Evolutionary conservation across 805 yeast genomes (phyloP).

Genomic region (Suhomyces pyralidae): DNA sequence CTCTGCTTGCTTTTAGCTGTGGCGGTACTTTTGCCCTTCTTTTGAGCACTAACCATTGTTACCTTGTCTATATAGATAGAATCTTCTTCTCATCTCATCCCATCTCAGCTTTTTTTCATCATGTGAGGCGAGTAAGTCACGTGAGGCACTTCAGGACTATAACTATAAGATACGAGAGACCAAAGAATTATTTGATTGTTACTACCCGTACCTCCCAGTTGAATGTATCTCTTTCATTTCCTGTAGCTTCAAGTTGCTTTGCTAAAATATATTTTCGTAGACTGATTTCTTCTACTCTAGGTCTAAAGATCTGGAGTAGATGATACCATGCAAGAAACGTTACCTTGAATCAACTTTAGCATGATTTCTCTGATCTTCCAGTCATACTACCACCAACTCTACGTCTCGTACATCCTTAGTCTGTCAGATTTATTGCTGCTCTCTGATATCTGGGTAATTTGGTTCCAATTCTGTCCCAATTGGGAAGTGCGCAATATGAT

Average conservation of each 20-base stretch:
- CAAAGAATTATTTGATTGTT: neutral
- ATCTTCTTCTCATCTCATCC: constrained; percentile 13
- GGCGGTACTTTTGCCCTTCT: constrained; percentile 7
- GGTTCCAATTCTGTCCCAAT: neutral
- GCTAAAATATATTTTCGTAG: too few relatives aligned
- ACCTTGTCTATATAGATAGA: neutral
- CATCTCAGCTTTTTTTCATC: constrained; percentile 3
- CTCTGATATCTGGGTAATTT: neutral
- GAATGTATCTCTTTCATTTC: too few relatives aligned
- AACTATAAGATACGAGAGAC: neutral
- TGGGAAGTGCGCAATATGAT: neutral
- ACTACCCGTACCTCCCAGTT: too few relatives aligned
- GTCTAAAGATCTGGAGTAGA: too few relatives aligned
- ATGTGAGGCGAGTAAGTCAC: neutral
- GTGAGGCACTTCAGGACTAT: neutral
- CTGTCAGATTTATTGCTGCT: neutral
- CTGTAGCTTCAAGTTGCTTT: too few relatives aligned
- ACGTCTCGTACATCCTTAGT: neutral
- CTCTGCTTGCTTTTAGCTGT: constrained; percentile 11
- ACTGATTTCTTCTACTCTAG: too few relatives aligned
- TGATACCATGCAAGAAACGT: too few relatives aligned
- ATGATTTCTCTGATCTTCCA: neutral
- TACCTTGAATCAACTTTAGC: neutral
- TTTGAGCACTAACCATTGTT: constrained; percentile 9
- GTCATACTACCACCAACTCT: too few relatives aligned